phyloP scores from a whole-genome alignment of 2,329 filamentous ascomycete genomes.

The Venturia nashicola region DNA sequence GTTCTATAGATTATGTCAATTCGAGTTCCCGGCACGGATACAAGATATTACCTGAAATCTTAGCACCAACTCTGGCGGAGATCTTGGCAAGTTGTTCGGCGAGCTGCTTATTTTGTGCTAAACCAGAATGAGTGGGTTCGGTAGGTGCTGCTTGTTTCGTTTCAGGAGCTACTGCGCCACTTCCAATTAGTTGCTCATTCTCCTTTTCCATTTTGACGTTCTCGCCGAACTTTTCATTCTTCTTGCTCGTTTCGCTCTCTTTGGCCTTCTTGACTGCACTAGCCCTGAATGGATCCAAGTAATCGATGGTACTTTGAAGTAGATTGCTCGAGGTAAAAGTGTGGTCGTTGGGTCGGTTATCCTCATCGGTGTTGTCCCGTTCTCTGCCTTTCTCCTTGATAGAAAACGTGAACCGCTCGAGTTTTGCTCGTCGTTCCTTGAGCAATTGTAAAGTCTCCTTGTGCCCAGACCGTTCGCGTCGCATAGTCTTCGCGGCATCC shows the following conservation, averaged over 20 bases:
- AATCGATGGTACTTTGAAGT: slow-evolving; percentile 15
- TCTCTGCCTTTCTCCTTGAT: neutral
- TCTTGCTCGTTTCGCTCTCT: neutral
- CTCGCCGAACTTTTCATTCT: neutral
- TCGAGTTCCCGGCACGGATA: neutral
- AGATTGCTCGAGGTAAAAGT: neutral
- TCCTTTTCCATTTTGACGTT: neutral
- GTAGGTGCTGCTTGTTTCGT: neutral
- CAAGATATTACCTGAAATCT: neutral
- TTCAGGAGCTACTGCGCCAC: neutral
- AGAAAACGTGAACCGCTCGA: neutral
- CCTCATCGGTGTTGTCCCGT: neutral
- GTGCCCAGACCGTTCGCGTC: slow-evolving; percentile 25
- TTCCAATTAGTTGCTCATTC: neutral
- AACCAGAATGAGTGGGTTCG: neutral
- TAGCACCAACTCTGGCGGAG: neutral
- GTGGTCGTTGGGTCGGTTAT: neutral
- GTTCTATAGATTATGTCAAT: slow-evolving; percentile 1
- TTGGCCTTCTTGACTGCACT: neutral
- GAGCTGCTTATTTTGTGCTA: neutral
- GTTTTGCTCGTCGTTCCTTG: slow-evolving; percentile 21
- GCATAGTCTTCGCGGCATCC: slow-evolving; percentile 34
- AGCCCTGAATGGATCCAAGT: slow-evolving; percentile 13
- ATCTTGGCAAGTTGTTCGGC: neutral
- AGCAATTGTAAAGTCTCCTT: slow-evolving; percentile 15